Conservation (phyloP, 495 filamentous ascomycete species). For the Lophiotrema nucula region DNA sequence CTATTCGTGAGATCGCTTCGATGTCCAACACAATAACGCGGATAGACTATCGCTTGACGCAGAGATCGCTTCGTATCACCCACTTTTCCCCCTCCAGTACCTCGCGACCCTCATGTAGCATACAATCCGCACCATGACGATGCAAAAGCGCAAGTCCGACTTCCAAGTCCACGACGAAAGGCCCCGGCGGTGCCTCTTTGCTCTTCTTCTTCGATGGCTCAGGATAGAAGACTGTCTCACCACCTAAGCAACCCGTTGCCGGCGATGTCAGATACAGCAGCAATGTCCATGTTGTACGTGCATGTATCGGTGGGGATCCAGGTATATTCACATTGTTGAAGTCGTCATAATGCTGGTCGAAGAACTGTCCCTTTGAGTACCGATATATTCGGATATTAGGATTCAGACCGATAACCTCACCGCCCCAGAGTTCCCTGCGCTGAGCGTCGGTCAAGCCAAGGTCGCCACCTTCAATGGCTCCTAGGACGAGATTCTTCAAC, state of each 20-base stretch:
- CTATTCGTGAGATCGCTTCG: too few species aligned
- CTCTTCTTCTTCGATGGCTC: conserved; percentile 48
- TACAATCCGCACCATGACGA: conserved; percentile 83
- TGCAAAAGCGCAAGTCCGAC: conserved; percentile 83
- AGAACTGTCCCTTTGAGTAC: conserved; percentile 85
- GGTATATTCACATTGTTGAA: conserved; percentile 64
- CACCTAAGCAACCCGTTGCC: conserved; percentile 67
- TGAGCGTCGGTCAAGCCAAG: conserved; percentile 34
- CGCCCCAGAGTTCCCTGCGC: conserved; percentile 64
- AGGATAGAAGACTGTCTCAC: conserved; percentile 91
- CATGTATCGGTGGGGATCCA: conserved; percentile 50
- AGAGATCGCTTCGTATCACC: conserved; percentile 86
- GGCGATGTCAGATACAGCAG: conserved; percentile 79
- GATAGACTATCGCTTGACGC: conserved; percentile 65
- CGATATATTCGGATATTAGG: conserved; percentile 88
- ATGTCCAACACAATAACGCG: too few species aligned
- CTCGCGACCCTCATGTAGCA: conserved; percentile 84
- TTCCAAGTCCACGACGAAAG: conserved; percentile 66
- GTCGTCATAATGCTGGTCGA: conserved; percentile 87
- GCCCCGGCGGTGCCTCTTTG: conserved; percentile 47
- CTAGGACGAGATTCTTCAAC: conserved; percentile 40
- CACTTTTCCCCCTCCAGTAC: conserved; percentile 85
- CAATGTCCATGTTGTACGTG: conserved; percentile 87
- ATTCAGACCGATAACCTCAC: conserved; percentile 81
- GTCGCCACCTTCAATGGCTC: conserved; percentile 30